Base-by-base conservation (phyloP, 2,329 filamentous ascomycete genomes). In the Alternaria angustiovoidea region DNA sequence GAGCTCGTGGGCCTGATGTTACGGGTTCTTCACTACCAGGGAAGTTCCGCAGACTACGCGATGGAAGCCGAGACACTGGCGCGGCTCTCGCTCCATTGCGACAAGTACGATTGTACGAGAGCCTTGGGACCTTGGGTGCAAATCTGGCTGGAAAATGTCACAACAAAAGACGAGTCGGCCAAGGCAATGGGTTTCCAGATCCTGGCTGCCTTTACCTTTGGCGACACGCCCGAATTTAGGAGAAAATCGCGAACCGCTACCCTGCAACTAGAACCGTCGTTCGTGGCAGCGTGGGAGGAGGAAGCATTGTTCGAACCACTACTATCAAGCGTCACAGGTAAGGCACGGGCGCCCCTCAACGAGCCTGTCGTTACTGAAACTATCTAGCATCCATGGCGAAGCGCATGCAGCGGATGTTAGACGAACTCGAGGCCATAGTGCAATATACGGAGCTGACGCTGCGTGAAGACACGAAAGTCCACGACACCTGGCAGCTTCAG, bases 141-240 rank as follows among this genome's bases (percentile, higher is more conserved):
- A 20, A 30, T 36, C 39, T 62, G 59, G 59, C 58, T 62, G 30
- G 28, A 36, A 44, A 43, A 58, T 26, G n/a, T 51, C 12, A 24
- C 39, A 32, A 36, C 20, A 24, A 30, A n/a, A 8, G 28, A 20
- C 16, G 7, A 36, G 14, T 26, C 30, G 20, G 6, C 44, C 47
- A 12, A 36, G 34, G 28, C 51, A 30, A 39, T 54, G 34, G 44
- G 59, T 9, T 62, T 55, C 24, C 44, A 49, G n/a, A 52, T 62
- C 44, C 47, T 62, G 18, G 60, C 60, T 43, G 55, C 60, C 28
- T 59, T 56, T 41, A 42, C 53, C 34, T 59, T 62, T 32, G 56
- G 59, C 7, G 44, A 51, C 39, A 12, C 34, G 16, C 36, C n/a
- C 7, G 39, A 51, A 18, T 59, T 59, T 20, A 30, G 26, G 36